phyloP scores from a whole-genome alignment of 192 early-diverging fungal species.

The Gaertneriomyces semiglobifer region DNA sequence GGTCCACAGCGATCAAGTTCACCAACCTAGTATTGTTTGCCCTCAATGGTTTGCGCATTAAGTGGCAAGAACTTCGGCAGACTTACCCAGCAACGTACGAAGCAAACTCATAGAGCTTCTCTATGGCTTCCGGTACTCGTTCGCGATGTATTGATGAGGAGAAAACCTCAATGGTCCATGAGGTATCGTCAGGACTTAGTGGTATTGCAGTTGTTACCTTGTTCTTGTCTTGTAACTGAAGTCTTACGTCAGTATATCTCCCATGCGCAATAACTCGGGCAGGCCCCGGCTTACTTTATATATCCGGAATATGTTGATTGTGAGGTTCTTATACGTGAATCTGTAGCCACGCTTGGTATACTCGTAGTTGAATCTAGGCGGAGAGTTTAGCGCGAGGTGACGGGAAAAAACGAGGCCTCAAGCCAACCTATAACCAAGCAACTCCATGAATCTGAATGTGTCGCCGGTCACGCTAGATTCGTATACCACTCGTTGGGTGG shows the following conservation, averaged over 20 bases:
- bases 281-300: conserved; percentile 36
- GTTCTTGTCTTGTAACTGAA: conserved; percentile 18
- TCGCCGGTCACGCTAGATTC: conserved; percentile 62
- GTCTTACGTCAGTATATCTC: not conserved
- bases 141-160: conserved; percentile 54
- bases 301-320: conserved; percentile 59
- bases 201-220: conserved; percentile 46
- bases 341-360: conserved; percentile 60
- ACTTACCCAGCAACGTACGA: conserved; percentile 25
- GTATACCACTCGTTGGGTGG: conserved; percentile 62
- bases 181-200: conserved; percentile 40
- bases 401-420: not conserved
- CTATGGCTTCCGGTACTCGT: conserved; percentile 48
- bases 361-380: conserved; percentile 55
- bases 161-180: conserved; percentile 61
- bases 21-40: conserved; percentile 8
- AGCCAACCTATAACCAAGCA: conserved; percentile 67
- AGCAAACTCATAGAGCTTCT: conserved; percentile 50
- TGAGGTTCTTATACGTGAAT: conserved; percentile 54
- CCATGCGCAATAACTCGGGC: not conserved
- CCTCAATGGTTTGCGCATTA: not conserved
- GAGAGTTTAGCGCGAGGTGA: not conserved
- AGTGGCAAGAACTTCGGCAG: not conserved
- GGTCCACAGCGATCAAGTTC: conserved; percentile 16
- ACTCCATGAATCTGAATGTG: conserved; percentile 62